Evolutionary conservation across 2,329 filamentous ascomycete species (phyloP).

Genomic region (Torrubiella hemipterigena): DNA sequence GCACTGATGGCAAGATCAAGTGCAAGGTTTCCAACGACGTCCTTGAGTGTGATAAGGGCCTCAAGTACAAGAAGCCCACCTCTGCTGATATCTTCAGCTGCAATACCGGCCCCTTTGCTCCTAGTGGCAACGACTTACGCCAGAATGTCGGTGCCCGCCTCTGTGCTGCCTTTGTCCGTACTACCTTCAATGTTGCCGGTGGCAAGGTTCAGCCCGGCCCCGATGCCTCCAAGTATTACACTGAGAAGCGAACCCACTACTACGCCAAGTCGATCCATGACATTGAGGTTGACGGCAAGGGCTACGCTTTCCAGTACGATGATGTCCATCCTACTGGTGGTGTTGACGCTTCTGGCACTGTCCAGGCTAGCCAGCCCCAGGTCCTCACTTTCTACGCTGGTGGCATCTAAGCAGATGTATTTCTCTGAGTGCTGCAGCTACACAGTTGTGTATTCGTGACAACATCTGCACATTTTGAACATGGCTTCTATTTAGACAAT

Average conservation of each 20-base stretch:
- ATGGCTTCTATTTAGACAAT: too few species aligned
- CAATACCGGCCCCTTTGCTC: slow-evolving; percentile 32
- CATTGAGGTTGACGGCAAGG: slow-evolving; percentile 44
- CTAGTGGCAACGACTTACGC: slow-evolving; percentile 23
- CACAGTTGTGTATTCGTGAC: too few species aligned
- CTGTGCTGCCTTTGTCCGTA: slow-evolving; percentile 38
- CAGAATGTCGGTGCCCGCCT: slow-evolving; percentile 31
- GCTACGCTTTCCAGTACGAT: slow-evolving; percentile 58
- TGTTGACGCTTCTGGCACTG: slow-evolving; percentile 32
- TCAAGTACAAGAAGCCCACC: slow-evolving; percentile 27
- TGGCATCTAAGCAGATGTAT: too few species aligned
- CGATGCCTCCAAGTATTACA: slow-evolving; percentile 28
- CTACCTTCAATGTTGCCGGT: slow-evolving; percentile 30
- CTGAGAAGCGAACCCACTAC: slow-evolving; percentile 31
- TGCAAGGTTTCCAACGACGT: slow-evolving; percentile 23
- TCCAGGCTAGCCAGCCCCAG: slow-evolving; percentile 13
- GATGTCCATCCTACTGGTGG: slow-evolving; percentile 50
- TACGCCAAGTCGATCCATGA: slow-evolving; percentile 49
- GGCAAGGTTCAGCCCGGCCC: slow-evolving; percentile 33
- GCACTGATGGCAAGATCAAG: slow-evolving; percentile 21
- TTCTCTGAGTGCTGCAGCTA: too few species aligned
- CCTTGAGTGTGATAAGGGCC: slow-evolving; percentile 28
- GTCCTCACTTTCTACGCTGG: slow-evolving; percentile 17
- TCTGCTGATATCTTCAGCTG: slow-evolving; percentile 37
- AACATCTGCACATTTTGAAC: too few species aligned